Conservation (phyloP, 768 basidiomycete species). For the Polyporus arcularius region DNA sequence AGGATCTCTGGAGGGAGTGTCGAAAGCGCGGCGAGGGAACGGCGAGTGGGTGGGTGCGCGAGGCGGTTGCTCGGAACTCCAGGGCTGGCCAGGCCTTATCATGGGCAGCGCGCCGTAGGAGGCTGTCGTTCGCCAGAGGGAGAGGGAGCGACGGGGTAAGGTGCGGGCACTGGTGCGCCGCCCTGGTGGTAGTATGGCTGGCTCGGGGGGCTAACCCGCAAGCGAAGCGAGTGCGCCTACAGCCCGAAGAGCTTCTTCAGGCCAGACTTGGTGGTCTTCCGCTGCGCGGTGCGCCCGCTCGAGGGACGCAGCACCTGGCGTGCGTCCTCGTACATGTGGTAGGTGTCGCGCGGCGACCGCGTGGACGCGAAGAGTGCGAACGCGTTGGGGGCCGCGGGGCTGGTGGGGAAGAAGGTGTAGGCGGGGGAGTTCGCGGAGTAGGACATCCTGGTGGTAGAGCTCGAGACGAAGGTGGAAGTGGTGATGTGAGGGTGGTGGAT, state of each 20-base stretch:
- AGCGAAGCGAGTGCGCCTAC: background rate
- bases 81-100: no score
- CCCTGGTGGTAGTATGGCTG: background rate
- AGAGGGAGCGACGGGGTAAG: no score
- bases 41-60: no score
- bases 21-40: no score
- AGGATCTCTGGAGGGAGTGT: no score
- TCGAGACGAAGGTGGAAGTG: background rate
- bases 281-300: constrained; percentile 8
- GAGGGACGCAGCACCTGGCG: constrained; percentile 22
- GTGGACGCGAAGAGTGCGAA: constrained; percentile 19
- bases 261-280: constrained; percentile 17
- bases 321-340: constrained; percentile 22
- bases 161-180: background rate
- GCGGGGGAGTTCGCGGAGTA: constrained; percentile 13
- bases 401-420: constrained; percentile 19
- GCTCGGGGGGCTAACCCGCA: background rate
- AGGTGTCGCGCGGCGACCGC: constrained; percentile 24
- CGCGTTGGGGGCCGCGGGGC: constrained; percentile 20
- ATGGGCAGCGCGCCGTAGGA: no score
- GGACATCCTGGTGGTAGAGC: constrained; percentile 12
- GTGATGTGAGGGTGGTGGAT: background rate
- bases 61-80: no score
- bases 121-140: no score
- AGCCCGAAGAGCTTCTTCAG: constrained; percentile 26